Base-by-base conservation (phyloP, 495 filamentous ascomycete genomes). In the Penicillium paxilli region DNA sequence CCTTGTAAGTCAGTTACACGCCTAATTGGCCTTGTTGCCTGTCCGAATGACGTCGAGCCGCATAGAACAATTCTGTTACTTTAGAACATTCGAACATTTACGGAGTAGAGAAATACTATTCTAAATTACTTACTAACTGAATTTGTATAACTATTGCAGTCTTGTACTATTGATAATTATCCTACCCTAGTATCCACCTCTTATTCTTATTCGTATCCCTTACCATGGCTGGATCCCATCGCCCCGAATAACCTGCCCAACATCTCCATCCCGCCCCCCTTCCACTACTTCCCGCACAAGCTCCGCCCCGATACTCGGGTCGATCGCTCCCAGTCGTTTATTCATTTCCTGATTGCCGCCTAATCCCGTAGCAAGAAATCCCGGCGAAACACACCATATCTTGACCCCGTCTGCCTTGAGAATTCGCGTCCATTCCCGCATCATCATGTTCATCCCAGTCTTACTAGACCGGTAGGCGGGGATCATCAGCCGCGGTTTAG, bases 381-480 rank as follows among this genome's bases (percentile, higher is more conserved):
- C 84, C 0, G 84, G 85, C 2, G 66, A 72, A 12, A 87, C 62
- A 19, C 62, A 59, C 70, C 72, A 87, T 0, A 82, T 75, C 63
- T 87, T 87, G 1, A 87, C 83, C 0, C 80, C 81, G 50, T 88
- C 85, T 16, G 79, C 72, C 51, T 71, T 69, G 45, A 88, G 60
- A 7, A 73, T 57, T 6, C 75, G 67, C 20, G 55, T 22, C 83
- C 83, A 88, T 49, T 82, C 78, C 26, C 75, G 69, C 82, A 87
- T 84, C 67, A 86, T 30, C 84, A 87, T 87, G 52, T 87, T 87
- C 59, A 88, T 51, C 7, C 78, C 84, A 0, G 82, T 77, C 70
- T 88, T 87, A 23, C 69, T 63, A 45, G 66, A 69, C 8, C 83
- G 74, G 57, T 88, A 87, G 2, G 71, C 67, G 0, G 65, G 50